Percentiles rank a stretch among this genome's conserved stretches.
Conservation (phyloP, 139 green algal species). For the Chlorella sorokiniana region DNA sequence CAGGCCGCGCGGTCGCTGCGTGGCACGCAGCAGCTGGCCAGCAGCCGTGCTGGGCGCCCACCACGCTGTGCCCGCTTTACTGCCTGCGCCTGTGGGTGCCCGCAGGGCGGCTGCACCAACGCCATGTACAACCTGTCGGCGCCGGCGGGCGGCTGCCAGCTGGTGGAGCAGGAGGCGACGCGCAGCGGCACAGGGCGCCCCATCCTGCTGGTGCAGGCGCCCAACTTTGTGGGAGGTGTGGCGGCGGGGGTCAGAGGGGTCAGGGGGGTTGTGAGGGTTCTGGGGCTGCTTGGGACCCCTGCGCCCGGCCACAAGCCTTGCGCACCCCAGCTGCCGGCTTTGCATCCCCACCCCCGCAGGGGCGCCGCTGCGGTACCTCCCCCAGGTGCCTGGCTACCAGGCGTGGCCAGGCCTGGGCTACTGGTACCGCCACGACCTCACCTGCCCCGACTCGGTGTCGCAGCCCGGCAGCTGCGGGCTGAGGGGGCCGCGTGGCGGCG, state of each 20-base stretch:
- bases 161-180: conserved; percentile 5
- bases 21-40: neutral
- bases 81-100: neutral
- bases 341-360: neutral
- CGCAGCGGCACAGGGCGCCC: conserved; percentile 8
- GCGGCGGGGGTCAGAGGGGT: neutral
- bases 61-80: neutral
- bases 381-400: neutral
- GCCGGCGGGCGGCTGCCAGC: neutral
- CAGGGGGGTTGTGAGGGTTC: neutral
- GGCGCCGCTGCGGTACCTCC: conserved; percentile 8
- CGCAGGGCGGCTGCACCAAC: neutral
- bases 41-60: neutral
- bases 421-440: conserved; percentile 19
- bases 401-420: conserved; percentile 7
- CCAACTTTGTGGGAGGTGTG: conserved; percentile 7
- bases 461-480: conserved; percentile 29
- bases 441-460: conserved; percentile 2
- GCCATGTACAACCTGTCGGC: neutral
- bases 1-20: neutral
- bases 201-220: conserved; percentile 8
- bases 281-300: neutral
- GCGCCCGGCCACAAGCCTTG: neutral
- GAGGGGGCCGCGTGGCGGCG: neutral
- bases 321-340: neutral